Conservation (phyloP, 192 early-diverging fungal species). For the Coemansia sp. region DNA sequence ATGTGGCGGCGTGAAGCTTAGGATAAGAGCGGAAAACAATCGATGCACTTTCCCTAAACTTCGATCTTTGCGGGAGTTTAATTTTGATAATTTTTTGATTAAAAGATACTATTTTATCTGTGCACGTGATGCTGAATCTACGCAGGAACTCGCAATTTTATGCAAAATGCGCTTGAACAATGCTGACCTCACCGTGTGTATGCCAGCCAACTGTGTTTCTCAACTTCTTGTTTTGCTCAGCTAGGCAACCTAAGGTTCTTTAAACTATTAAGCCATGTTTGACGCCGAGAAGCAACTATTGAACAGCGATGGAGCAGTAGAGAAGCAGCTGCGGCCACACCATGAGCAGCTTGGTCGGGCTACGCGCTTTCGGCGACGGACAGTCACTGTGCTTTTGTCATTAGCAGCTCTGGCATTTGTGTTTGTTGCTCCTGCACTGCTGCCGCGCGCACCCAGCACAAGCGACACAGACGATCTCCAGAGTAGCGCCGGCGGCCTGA, state of each 20-base stretch:
- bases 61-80: neutral
- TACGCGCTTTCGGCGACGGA: neutral
- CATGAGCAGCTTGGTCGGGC: neutral
- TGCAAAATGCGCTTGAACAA: neutral
- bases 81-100: neutral
- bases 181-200: neutral
- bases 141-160: neutral
- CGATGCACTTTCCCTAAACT: neutral
- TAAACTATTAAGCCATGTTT: neutral
- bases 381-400: neutral
- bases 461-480: neutral
- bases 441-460: neutral
- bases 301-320: neutral
- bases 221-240: neutral
- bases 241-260: neutral
- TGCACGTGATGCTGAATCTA: neutral
- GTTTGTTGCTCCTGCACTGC: constrained; percentile 4
- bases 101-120: neutral
- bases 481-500: constrained; percentile 7
- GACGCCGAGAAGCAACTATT: neutral
- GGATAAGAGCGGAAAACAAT: neutral
- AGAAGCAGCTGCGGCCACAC: neutral
- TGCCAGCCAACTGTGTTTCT: neutral
- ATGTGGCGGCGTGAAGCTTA: neutral
- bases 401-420: constrained; percentile 14